Base-by-base conservation (phyloP, 2,329 filamentous ascomycete genomes). In the Alternaria rosae region DNA sequence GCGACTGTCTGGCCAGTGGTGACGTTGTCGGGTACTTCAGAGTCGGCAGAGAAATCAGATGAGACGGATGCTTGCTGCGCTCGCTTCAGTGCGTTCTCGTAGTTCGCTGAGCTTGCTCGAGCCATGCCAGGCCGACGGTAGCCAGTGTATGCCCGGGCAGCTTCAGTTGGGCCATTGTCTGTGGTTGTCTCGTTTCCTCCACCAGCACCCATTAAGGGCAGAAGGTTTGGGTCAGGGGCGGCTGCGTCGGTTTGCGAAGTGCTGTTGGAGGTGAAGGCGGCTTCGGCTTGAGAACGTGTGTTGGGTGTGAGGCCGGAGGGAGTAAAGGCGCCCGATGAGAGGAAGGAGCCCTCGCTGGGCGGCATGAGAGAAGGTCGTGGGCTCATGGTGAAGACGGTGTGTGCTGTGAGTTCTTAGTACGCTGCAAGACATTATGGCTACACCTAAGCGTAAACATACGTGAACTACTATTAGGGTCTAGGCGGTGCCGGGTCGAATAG, bases 231-330 rank as follows among this genome's bases (percentile, higher is more conserved):
- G 15, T 76, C 74, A 4, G 77, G 77, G 4, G 76, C 77, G 35
- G 77, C 77, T 10, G 76, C 74, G 44, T 79, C 77, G 21, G 77
- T 79, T 61, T 78, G 76, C 11, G 68, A 57, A 28, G 52, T 55
- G 20, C 65, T 72, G 66, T 79, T 79, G 28, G 67, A 64, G 1
- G 68, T 68, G 45, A 79, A 70, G 23, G 72, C 73, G n/a, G 68
- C 72, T 66, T 79, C 77, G 20, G 73, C 77, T 70, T 78, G 71
- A 12, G 71, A 73, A 20, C 77, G 75, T 15, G 76, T 78, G 30
- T 70, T 76, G 21, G 77, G 77, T 13, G 77, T 78, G 3, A 79
- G 71, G 35, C 72, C 74, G 8, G 77, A 77, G 6, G 77, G 76
- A 1, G 75, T 78, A 13, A 65, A 64, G 32, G 70, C 54, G 38